phyloP scores from a whole-genome alignment of 441 rosid species.

The Eruca vesicaria region DNA sequence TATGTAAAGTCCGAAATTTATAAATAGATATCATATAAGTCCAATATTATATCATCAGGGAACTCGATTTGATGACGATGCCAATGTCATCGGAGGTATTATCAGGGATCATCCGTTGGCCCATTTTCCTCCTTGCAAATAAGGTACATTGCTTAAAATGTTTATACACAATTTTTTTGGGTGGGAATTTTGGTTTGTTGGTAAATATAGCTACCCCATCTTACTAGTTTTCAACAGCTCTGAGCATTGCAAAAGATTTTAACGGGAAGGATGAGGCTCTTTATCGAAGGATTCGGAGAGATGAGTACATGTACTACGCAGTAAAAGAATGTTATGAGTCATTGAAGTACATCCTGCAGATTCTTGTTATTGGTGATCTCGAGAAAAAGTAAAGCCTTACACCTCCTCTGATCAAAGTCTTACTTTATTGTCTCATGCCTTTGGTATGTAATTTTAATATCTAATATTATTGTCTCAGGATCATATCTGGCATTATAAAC shows the following conservation, averaged over 20 bases:
- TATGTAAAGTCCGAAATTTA: background rate
- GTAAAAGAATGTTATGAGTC: conserved; percentile 90
- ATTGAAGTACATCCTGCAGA: conserved; percentile 75
- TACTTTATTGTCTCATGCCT: conserved; percentile 11
- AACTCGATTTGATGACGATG: conserved; percentile 87
- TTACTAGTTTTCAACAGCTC: conserved; percentile 76
- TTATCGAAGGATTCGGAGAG: conserved; percentile 68
- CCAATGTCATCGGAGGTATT: conserved; percentile 72
- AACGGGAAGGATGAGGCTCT: conserved; percentile 70
- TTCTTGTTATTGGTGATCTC: conserved; percentile 73
- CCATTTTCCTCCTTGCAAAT: conserved; percentile 91
- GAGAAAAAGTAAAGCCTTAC: conserved; percentile 70
- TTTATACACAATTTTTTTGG: conserved; percentile 1
- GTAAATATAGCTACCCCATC: conserved; percentile 38
- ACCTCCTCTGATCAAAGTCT: background rate
- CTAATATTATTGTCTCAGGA: conserved; percentile 44
- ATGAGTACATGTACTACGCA: conserved; percentile 86
- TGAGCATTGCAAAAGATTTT: conserved; percentile 87
- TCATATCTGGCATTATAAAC: conserved; percentile 51
- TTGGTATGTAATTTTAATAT: background rate
- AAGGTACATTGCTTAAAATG: conserved; percentile 48
- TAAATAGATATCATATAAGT: background rate
- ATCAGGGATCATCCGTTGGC: conserved; percentile 80
- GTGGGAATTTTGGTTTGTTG: conserved; percentile 21
- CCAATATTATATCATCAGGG: conserved; percentile 49